Base-by-base conservation (phyloP, 106 monocot species). In the Platanthera zijinensis region DNA sequence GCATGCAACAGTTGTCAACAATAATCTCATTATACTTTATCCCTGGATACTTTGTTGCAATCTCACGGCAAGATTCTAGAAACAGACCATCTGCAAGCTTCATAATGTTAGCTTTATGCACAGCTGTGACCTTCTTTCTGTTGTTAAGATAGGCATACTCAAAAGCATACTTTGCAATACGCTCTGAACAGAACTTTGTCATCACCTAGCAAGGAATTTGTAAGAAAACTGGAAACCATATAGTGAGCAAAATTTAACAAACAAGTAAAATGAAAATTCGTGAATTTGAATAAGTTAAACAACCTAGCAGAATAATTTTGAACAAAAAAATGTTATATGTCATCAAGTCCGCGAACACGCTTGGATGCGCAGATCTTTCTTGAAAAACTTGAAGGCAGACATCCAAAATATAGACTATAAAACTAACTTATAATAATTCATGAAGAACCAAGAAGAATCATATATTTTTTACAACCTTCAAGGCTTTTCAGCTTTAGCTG, bases 1-100 rank as follows among this genome's bases (percentile, higher is more conserved):
- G 87, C 87, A 87, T 87, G 69, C 84, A 87, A 50, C 87, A 87
- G 64, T 87, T 87, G 73, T 87, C 84, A 19, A 87, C 84, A 73
- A 87, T 84, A 69, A 87, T 84, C 72, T 87, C 87, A 74, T 87
- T 87, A 68, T 84, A 87, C 51, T 87, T 82, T 25, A 87, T 87
- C 45, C 87, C 84, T 5, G 84, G 87, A 71, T 87, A 87, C 49
- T 82, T 82, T 45, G 67, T 74, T 56, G 87, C 82, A 48, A 87
- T 72, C 59, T 87, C 87, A 59, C 82, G 82, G 56, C 87, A 87
- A 49, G 87, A 87, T 77, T 87, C 84, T 74, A 87, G 69, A 78
- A 87, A 87, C 10, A 87, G 63, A 76, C 87, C 84, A 74, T 87
- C 87, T 67, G 87, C 87, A 56, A 87, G 82, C 74, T 84, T 87